Evolutionary conservation across 129 eudicot genomes (phyloP), one percentile per base, ranked within the genome.

Genomic region (Silybum marianum): DNA sequence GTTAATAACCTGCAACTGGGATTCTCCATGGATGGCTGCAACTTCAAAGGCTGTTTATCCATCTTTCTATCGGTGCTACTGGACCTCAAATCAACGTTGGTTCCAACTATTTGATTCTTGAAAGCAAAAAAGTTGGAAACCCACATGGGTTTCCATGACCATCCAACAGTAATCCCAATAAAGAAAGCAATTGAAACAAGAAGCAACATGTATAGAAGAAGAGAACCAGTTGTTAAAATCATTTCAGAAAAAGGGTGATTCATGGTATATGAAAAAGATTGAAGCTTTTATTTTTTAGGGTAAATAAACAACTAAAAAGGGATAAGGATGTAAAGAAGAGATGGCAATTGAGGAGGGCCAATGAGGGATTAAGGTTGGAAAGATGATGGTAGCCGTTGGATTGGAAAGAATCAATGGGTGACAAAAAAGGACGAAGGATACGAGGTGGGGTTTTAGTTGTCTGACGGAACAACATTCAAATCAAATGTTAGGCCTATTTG

Each of bases 81-180:
- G 10, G 86, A 67, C 72, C 80, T 79, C 69, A 78, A 74, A 77
- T 5, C 81, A 65, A 23, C 65, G 48, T 28, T 44, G 69, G 74
- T 51, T 9, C 14, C 54, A 26, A 22, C 10, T 22, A 44, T 83
- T 58, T 79, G 84, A 72, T 79, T 79, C 80, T 65, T 72, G 26
- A 84, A 44, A n/a, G 8, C 10, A 58, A 58, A 58, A 58, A 58
- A n/a, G 19, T 58, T 7, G 66, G 22, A 74, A 84, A 82, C 88
- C 97, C 97, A 92, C 23, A 75, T 84, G 30, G 98, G 98, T 85
- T 85, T 95, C 98, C 98, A 95, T 19, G 77, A 87, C 98, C 97
- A 92, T 77, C 98, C 97, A 62, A 89, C 85, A 60, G 89, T 9
- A 74, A 95, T 14, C 85, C 97, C 98, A 46, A 94, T 5, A 66